Percentiles rank a stretch among this genome's conserved stretches.
Conservation (phyloP, 106 monocot genomes). For the Phalaenopsis aphrodite region DNA sequence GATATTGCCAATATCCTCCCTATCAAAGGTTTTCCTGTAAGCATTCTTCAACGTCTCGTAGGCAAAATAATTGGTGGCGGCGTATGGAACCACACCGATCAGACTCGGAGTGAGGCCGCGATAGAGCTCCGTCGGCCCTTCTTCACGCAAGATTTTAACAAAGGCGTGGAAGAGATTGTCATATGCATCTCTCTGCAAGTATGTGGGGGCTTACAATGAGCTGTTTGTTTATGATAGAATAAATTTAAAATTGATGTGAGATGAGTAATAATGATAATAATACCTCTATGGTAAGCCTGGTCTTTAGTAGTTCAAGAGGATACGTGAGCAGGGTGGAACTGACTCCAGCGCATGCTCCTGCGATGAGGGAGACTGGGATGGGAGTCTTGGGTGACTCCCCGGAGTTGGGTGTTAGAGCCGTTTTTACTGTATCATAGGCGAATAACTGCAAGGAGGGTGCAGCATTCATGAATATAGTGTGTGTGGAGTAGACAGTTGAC, state of each 20-base stretch:
- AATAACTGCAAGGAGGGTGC: constrained; percentile 44
- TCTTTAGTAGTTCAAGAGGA: constrained; percentile 87
- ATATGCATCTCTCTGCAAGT: constrained; percentile 65
- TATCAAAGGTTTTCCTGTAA: constrained; percentile 54
- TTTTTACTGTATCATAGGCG: constrained; percentile 83
- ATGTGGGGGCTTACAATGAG: too few species aligned
- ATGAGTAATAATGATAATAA: background rate
- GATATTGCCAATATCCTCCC: constrained; percentile 62
- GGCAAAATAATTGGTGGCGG: constrained; percentile 82
- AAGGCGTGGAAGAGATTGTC: constrained; percentile 73
- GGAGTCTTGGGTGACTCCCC: constrained; percentile 46
- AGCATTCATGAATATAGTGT: too few species aligned
- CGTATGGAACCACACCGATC: constrained; percentile 88
- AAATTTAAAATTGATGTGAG: too few species aligned
- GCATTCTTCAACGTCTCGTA: constrained; percentile 71
- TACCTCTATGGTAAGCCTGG: constrained; percentile 89
- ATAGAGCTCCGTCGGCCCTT: constrained; percentile 86
- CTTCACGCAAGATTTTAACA: constrained; percentile 72
- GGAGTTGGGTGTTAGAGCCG: constrained; percentile 41
- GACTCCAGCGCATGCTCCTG: constrained; percentile 89
- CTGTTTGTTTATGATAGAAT: too few species aligned
- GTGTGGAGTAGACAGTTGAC: too few species aligned
- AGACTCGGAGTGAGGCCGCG: constrained; percentile 79
- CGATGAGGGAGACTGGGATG: constrained; percentile 62
- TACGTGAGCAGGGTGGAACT: constrained; percentile 82